Evolutionary conservation across 495 filamentous ascomycete genomes (phyloP).

Genomic region (Neurospora sp.): DNA sequence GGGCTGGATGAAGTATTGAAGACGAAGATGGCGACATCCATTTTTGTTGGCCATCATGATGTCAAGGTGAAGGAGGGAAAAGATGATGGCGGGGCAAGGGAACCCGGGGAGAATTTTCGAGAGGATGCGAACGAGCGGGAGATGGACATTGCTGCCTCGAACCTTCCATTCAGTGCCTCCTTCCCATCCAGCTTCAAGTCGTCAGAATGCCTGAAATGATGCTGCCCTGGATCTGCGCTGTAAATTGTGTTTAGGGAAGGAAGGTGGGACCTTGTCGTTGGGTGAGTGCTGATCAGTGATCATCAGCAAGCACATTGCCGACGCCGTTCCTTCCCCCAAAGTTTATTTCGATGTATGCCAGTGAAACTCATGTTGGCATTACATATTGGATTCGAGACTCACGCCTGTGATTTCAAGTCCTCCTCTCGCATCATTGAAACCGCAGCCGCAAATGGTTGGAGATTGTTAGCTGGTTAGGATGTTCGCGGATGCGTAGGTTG

Average conservation of each 20-base stretch:
- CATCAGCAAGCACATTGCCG: neutral
- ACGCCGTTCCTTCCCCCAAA: neutral
- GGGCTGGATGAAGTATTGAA: neutral
- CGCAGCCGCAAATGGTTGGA: neutral
- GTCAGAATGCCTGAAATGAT: neutral
- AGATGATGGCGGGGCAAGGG: neutral
- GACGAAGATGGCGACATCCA: neutral
- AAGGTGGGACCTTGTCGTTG: too few species aligned
- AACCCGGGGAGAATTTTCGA: neutral
- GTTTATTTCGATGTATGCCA: neutral
- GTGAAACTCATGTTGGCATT: neutral
- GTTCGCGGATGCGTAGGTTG: neutral
- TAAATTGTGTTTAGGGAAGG: neutral
- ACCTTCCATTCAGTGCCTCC: neutral
- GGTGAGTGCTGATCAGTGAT: neutral
- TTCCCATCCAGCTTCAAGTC: neutral
- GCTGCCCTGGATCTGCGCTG: neutral
- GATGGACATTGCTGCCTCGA: neutral
- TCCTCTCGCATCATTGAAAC: neutral
- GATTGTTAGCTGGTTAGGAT: neutral
- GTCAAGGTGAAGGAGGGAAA: neutral
- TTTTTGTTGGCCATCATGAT: neutral
- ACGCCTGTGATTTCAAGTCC: neutral
- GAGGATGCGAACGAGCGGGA: neutral
- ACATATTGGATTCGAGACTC: neutral